Percentiles rank a stretch among this genome's conserved stretches.
phyloP scores from a whole-genome alignment of 2,329 filamentous ascomycete genomes.

The Passalora sequoiae region DNA sequence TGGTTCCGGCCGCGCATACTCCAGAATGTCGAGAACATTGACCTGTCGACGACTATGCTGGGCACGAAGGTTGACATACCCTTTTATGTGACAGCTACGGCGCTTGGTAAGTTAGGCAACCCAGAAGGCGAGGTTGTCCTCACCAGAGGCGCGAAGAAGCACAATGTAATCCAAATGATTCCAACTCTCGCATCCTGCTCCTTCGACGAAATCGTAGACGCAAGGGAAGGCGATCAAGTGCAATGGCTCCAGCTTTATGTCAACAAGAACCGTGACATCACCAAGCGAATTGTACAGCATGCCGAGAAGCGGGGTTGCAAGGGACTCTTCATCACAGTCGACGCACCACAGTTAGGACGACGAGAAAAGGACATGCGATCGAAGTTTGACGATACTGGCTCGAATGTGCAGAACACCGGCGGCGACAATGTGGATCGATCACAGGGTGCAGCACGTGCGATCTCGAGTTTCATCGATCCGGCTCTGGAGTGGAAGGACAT shows the following conservation, averaged over 20 bases:
- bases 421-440: slow-evolving; percentile 73
- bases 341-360: slow-evolving; percentile 89
- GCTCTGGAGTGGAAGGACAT: slow-evolving; percentile 82
- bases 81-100: slow-evolving; percentile 95
- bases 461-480: slow-evolving; percentile 95
- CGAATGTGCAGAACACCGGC: slow-evolving; percentile 65
- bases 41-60: slow-evolving; percentile 89
- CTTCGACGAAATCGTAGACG: slow-evolving; percentile 95
- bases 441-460: slow-evolving; percentile 90
- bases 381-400: slow-evolving; percentile 69
- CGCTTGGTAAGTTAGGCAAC: slow-evolving; percentile 88
- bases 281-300: slow-evolving; percentile 81
- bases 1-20: slow-evolving; percentile 91
- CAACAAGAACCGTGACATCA: slow-evolving; percentile 91
- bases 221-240: slow-evolving; percentile 68
- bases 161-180: slow-evolving; percentile 97
- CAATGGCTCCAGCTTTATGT: slow-evolving; percentile 90
- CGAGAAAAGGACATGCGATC: slow-evolving; percentile 96
- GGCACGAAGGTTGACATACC: slow-evolving; percentile 78
- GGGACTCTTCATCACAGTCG: slow-evolving; percentile 95
- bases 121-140: slow-evolving; percentile 90
- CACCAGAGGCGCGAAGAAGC: slow-evolving; percentile 74
- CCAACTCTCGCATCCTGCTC: slow-evolving; percentile 94
- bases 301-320: slow-evolving; percentile 89
- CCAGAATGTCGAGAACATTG: slow-evolving; percentile 81